A percentile compares a stretch with the other conserved stretches of the same genome.
Conservation (phyloP, 139 green algal genomes). For the Chlamydomonas incerta region DNA sequence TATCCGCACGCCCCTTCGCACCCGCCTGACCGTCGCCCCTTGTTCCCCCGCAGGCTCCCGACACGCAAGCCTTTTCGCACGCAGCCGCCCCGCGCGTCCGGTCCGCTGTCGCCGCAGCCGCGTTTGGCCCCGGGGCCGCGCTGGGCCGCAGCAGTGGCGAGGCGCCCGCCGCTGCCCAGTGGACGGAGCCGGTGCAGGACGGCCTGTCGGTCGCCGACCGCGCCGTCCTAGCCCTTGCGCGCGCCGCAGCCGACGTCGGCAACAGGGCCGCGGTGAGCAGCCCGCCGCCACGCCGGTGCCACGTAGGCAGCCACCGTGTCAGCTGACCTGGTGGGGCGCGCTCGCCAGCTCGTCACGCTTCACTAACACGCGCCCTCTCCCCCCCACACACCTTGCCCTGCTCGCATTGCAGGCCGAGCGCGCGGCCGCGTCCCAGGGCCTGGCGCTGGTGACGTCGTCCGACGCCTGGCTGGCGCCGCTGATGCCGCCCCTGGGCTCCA, state of each 20-base stretch:
- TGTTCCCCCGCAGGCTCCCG: no score
- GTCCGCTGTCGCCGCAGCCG: no score
- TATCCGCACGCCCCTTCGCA: no score
- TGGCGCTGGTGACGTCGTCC: conserved; percentile 47
- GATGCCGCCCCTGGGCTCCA: conserved; percentile 19
- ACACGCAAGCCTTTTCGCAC: no score
- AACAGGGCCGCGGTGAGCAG: not conserved
- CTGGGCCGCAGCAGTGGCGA: not conserved
- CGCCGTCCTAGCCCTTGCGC: conserved; percentile 11
- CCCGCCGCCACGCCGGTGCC: not conserved
- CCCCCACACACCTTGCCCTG: not conserved
- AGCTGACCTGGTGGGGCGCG: no score
- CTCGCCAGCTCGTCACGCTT: no score
- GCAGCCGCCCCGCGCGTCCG: no score
- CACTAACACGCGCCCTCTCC: not conserved
- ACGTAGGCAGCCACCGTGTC: no score
- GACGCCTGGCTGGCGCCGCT: conserved; percentile 44
- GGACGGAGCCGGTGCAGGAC: not conserved
- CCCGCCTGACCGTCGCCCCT: no score
- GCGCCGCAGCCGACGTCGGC: not conserved
- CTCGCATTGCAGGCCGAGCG: conserved; percentile 3
- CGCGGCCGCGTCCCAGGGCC: conserved; percentile 23
- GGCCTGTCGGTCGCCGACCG: not conserved
- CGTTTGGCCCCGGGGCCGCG: no score
- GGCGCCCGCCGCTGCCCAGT: not conserved